Evolutionary conservation across 1,139 yeast species (phyloP).

Genomic region (Zygoascus sp.): DNA sequence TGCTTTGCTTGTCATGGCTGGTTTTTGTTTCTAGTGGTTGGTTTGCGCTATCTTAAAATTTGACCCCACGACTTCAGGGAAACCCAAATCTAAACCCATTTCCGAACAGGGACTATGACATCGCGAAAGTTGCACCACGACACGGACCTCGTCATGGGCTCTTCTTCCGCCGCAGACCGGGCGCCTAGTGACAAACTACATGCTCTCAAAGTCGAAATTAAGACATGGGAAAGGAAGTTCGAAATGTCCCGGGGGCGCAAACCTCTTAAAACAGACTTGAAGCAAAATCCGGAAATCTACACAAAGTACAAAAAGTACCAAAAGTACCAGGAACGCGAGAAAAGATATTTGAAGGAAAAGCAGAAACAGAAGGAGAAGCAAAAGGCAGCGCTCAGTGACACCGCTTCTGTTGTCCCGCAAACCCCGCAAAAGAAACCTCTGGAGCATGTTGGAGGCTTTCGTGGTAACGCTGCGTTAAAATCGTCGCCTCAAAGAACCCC

Average conservation of each 20-base stretch:
- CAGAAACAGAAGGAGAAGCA: not conserved
- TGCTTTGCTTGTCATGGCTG: not conserved
- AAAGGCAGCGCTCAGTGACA: no score
- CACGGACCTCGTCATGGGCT: not conserved
- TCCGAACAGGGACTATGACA: not conserved
- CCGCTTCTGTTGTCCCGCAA: not conserved
- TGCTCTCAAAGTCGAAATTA: slow-evolving; percentile 42
- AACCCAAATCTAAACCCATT: not conserved
- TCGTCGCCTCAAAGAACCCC: slow-evolving; percentile 9
- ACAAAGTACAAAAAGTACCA: slow-evolving; percentile 44
- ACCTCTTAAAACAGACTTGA: slow-evolving; percentile 55
- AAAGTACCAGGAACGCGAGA: slow-evolving; percentile 27
- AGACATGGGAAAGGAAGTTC: slow-evolving; percentile 60
- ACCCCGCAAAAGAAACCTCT: slow-evolving; percentile 1
- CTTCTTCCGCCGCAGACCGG: not conserved
- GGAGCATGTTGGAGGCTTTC: not conserved
- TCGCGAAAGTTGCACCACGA: not conserved
- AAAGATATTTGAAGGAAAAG: not conserved
- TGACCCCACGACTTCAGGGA: not conserved
- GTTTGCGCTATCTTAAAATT: not conserved
- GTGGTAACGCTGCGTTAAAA: slow-evolving; percentile 2
- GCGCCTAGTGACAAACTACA: not conserved
- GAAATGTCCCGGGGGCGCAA: slow-evolving; percentile 40
- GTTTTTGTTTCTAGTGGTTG: not conserved
- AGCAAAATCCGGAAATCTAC: slow-evolving; percentile 42